Conservation (phyloP, 495 filamentous ascomycete genomes). For the Pyronema omphalodes region DNA sequence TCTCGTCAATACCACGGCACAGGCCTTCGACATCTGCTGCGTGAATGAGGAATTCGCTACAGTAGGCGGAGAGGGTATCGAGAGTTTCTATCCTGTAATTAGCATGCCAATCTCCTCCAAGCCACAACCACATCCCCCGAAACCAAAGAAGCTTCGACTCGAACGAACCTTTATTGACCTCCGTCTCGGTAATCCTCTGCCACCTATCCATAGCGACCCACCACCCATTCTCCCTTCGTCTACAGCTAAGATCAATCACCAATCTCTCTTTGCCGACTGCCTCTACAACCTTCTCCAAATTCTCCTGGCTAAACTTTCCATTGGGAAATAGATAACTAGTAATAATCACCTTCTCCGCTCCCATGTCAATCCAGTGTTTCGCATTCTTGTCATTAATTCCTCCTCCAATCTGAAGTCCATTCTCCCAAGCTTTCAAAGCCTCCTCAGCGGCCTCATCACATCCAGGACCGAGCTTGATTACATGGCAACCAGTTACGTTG, state of each 20-base stretch:
- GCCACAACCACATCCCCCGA: neutral
- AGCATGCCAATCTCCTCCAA: neutral
- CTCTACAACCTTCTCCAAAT: constrained; percentile 51
- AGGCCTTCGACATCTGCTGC: constrained; percentile 97
- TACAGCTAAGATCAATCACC: constrained; percentile 87
- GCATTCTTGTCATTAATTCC: constrained; percentile 80
- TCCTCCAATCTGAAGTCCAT: constrained; percentile 68
- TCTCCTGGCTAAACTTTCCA: constrained; percentile 54
- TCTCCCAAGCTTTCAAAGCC: constrained; percentile 57
- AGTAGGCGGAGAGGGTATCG: constrained; percentile 60
- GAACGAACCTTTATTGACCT: constrained; percentile 57
- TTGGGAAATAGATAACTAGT: constrained; percentile 70
- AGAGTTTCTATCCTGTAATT: constrained; percentile 45
- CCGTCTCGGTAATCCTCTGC: constrained; percentile 93
- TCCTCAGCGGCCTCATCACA: constrained; percentile 66
- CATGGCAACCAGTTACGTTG: constrained; percentile 61
- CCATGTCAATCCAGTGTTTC: constrained; percentile 61
- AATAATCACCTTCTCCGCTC: constrained; percentile 63
- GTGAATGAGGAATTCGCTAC: constrained; percentile 90
- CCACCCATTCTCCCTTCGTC: constrained; percentile 52
- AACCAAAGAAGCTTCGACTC: neutral
- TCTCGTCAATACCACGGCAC: constrained; percentile 74
- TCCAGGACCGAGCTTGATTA: constrained; percentile 84
- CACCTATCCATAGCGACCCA: constrained; percentile 96
- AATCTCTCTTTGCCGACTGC: constrained; percentile 58